Evolutionary conservation across 2,329 filamentous ascomycete species (phyloP).

Genomic region (Corynespora cassiicola): DNA sequence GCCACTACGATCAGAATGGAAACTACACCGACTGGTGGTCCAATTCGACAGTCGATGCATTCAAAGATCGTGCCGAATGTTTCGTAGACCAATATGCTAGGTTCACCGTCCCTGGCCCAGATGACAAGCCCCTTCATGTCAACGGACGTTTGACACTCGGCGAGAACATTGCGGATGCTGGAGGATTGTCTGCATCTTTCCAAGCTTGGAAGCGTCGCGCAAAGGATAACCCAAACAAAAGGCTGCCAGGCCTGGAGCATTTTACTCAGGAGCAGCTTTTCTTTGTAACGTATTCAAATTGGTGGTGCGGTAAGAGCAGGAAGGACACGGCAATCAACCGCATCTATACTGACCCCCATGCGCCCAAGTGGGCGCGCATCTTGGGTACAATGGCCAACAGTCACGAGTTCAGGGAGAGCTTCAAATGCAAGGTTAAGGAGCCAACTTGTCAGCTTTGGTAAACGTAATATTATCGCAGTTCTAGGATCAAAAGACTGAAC

Average conservation of each 20-base stretch:
- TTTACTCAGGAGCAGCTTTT: constrained; percentile 75
- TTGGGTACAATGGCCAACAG: constrained; percentile 72
- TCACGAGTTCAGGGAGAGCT: constrained; percentile 70
- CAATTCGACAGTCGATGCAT: constrained; percentile 63
- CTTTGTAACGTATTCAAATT: constrained; percentile 69
- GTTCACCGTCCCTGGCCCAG: constrained; percentile 63
- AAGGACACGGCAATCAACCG: constrained; percentile 63
- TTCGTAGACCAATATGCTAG: constrained; percentile 72
- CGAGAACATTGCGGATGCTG: constrained; percentile 76
- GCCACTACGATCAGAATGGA: constrained; percentile 69
- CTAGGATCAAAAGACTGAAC: too few species aligned
- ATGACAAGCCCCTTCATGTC: constrained; percentile 65
- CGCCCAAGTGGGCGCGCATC: constrained; percentile 65
- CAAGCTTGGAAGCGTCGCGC: constrained; percentile 69
- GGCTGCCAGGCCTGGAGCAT: constrained; percentile 62
- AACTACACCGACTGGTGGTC: constrained; percentile 74
- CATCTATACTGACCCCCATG: constrained; percentile 70
- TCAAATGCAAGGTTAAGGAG: constrained; percentile 69
- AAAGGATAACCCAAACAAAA: constrained; percentile 53
- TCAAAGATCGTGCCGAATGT: constrained; percentile 66
- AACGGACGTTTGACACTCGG: constrained; percentile 69
- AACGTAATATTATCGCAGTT: too few species aligned
- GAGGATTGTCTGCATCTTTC: constrained; percentile 68
- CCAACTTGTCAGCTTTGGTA: constrained; percentile 76
- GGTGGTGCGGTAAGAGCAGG: constrained; percentile 71